Evolutionary conservation across 2,329 filamentous ascomycete species (phyloP).

Genomic region (Moelleriella libera): DNA sequence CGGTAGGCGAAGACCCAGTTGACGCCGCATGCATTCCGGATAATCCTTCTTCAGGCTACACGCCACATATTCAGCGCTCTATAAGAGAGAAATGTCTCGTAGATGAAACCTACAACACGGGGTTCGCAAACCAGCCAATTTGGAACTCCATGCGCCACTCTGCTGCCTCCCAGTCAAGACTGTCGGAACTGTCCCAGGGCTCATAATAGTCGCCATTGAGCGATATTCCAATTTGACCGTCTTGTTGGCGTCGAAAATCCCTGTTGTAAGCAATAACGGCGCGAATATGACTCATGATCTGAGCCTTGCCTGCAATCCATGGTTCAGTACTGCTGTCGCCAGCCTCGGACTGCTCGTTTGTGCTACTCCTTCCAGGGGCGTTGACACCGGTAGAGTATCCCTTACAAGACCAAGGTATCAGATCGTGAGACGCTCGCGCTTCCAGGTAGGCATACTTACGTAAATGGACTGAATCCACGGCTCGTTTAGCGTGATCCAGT

Average conservation of each 20-base stretch:
- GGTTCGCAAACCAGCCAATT: conserved; percentile 24
- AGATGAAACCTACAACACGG: conserved; percentile 17
- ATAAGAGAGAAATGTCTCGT: neutral
- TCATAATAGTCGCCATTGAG: conserved; percentile 24
- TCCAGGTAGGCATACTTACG: conserved; percentile 6
- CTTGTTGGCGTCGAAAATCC: conserved; percentile 15
- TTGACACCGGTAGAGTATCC: conserved; percentile 19
- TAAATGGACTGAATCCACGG: conserved; percentile 23
- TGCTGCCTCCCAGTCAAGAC: conserved; percentile 14
- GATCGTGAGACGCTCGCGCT: neutral
- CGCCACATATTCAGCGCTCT: neutral
- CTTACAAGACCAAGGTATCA: conserved; percentile 2
- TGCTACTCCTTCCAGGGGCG: conserved; percentile 16
- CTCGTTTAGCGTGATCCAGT: conserved; percentile 26
- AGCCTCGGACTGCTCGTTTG: conserved; percentile 6
- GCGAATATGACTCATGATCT: conserved; percentile 21
- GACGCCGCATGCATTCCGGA: conserved; percentile 19
- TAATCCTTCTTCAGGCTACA: conserved; percentile 15
- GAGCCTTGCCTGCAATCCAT: conserved; percentile 19
- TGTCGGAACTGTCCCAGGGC: conserved; percentile 16
- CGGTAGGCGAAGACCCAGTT: conserved; percentile 17
- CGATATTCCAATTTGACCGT: conserved; percentile 19
- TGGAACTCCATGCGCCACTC: conserved; percentile 21
- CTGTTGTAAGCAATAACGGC: conserved; percentile 16
- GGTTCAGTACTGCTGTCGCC: conserved; percentile 20